These are phyloP conservation scores for Allomyces javanicus DNA, from an alignment of 192 early-diverging fungal species.

Conservation along the genomic window DNA sequence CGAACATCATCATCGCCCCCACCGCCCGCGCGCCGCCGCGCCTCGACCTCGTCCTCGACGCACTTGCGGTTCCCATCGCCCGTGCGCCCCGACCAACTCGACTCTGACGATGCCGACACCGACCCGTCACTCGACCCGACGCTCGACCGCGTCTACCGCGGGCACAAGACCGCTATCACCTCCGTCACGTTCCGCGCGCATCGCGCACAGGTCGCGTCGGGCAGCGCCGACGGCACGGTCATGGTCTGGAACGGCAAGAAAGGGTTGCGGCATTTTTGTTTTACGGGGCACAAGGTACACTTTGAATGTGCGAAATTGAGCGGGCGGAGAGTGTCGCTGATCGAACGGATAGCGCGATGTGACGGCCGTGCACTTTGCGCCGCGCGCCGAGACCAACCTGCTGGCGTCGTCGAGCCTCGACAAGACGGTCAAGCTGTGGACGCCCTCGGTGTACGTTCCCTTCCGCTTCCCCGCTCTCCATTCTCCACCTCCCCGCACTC, in stretches of 20 bases:
- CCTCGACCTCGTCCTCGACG: too few species aligned
- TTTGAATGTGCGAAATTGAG: too few species aligned
- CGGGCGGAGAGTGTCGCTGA: too few species aligned
- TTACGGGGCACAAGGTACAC: constrained; percentile 30
- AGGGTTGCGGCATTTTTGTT: constrained; percentile 31
- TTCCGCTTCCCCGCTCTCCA: too few species aligned
- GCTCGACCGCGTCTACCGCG: constrained; percentile 34
- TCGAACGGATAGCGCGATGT: constrained; percentile 3
- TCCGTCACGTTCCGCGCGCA: constrained; percentile 28
- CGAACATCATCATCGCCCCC: too few species aligned
- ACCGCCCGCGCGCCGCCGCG: too few species aligned
- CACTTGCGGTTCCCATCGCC: too few species aligned
- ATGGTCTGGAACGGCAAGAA: constrained; percentile 48
- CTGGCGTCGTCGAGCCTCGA: constrained; percentile 31
- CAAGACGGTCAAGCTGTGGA: constrained; percentile 36
- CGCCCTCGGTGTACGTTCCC: constrained; percentile 27
- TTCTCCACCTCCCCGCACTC: neutral
- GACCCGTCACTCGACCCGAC: constrained; percentile 11
- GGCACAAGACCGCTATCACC: constrained; percentile 36
- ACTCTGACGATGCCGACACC: too few species aligned
- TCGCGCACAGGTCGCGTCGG: constrained; percentile 34
- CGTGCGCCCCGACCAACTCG: too few species aligned
- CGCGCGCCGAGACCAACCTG: constrained; percentile 5
- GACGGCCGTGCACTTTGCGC: neutral
- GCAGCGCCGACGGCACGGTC: constrained; percentile 31